Percentiles rank a stretch among this genome's conserved stretches.
Conservation (phyloP, 306 rosid genomes). For the Quercus parvula region DNA sequence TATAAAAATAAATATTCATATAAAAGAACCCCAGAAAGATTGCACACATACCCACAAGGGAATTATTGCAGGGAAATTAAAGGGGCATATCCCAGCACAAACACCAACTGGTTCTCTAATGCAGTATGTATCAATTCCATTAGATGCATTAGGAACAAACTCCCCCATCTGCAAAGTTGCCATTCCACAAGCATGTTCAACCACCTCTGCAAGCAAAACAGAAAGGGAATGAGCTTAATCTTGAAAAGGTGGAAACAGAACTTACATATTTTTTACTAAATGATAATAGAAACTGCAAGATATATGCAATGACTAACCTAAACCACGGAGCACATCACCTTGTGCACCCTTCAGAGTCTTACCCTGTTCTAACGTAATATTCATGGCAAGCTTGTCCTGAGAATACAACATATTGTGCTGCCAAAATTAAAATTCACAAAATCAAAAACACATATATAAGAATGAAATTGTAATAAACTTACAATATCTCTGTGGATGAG, state of each 20-base stretch:
- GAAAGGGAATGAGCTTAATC: conserved; percentile 5
- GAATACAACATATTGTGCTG: conserved; percentile 15
- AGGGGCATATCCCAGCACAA: conserved; percentile 80
- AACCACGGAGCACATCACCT: conserved; percentile 62
- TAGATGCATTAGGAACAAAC: conserved; percentile 56
- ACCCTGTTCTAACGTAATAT: conserved; percentile 60
- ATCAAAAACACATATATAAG: background rate
- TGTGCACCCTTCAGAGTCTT: conserved; percentile 59
- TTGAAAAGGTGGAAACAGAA: background rate
- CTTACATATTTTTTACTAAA: background rate
- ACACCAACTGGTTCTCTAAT: conserved; percentile 83
- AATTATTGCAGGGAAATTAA: conserved; percentile 55
- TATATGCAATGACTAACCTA: conserved; percentile 51
- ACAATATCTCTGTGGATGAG: conserved; percentile 72
- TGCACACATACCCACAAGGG: conserved; percentile 68
- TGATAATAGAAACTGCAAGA: conserved; percentile 16
- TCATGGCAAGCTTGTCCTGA: conserved; percentile 66
- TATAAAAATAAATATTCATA: conserved; percentile 11
- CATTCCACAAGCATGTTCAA: conserved; percentile 73
- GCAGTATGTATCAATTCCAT: conserved; percentile 66
- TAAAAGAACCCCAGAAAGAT: background rate
- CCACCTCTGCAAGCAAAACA: conserved; percentile 51
- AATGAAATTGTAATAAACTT: conserved; percentile 20
- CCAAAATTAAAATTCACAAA: conserved; percentile 8
- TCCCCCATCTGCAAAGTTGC: conserved; percentile 68